Conservation (phyloP, 1,139 yeast genomes). For the Suhomyces taliae region DNA sequence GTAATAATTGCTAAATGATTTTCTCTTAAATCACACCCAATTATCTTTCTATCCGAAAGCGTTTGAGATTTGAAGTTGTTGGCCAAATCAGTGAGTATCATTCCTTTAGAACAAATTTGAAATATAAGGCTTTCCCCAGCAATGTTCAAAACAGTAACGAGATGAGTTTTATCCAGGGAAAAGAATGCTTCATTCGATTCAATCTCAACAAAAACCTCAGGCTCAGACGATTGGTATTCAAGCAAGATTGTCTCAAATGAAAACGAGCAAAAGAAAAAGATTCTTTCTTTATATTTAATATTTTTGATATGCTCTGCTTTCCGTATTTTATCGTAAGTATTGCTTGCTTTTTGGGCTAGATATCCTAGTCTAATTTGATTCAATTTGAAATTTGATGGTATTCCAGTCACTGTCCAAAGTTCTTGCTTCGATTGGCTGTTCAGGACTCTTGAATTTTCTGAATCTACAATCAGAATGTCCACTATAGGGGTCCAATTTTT, state of each 20-base stretch:
- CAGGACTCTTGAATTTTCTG: conserved; percentile 20
- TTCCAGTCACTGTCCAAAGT: conserved; percentile 50
- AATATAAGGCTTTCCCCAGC: conserved; percentile 11
- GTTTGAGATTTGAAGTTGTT: conserved; percentile 2
- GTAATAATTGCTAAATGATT: conserved; percentile 10
- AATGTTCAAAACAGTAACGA: conserved; percentile 10
- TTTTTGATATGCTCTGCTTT: conserved; percentile 25
- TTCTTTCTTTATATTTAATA: conserved; percentile 14
- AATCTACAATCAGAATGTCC: conserved; percentile 40
- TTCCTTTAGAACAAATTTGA: conserved; percentile 13
- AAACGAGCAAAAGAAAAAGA: conserved; percentile 35
- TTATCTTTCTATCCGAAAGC: neutral
- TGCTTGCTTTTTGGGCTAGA: conserved; percentile 22
- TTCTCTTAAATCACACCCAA: conserved; percentile 6
- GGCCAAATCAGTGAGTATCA: conserved; percentile 13
- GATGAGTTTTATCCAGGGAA: conserved; percentile 11
- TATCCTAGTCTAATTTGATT: conserved; percentile 44
- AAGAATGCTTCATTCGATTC: conserved; percentile 19
- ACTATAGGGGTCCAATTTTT: conserved; percentile 53
- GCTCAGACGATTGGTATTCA: conserved; percentile 24
- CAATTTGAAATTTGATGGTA: conserved; percentile 37
- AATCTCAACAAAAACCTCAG: conserved; percentile 27
- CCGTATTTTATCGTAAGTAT: conserved; percentile 30
- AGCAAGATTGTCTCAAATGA: conserved; percentile 40
- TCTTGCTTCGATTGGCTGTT: conserved; percentile 31